These are phyloP conservation scores for Solanum hybrid DNA, from an alignment of 305 asterid species.

Conservation along the genomic window DNA sequence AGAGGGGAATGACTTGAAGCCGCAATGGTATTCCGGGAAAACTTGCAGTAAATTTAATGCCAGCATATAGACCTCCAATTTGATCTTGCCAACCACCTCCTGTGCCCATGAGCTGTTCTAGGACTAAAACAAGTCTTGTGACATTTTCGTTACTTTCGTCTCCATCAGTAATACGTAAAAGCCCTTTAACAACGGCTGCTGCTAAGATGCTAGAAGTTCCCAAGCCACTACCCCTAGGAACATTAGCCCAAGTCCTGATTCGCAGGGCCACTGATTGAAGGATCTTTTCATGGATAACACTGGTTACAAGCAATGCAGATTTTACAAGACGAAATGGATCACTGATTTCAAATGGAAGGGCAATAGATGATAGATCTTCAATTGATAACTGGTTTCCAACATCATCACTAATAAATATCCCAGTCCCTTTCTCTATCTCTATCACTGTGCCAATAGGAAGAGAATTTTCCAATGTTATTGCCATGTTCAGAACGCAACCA, in stretches of 20 bases:
- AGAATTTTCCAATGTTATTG: conserved; percentile 62
- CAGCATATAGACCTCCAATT: conserved; percentile 93
- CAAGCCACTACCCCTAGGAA: conserved; percentile 98
- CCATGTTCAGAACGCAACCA: conserved; percentile 96
- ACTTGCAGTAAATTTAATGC: conserved; percentile 78
- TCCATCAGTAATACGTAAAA: conserved; percentile 59
- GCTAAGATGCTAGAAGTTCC: conserved; percentile 96
- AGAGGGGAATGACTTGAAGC: conserved; percentile 76
- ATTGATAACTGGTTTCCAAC: conserved; percentile 47
- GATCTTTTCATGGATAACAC: conserved; percentile 26
- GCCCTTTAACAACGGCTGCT: conserved; percentile 93
- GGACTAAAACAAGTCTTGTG: conserved; percentile 70
- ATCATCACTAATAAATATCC: conserved; percentile 54
- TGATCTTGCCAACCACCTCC: conserved; percentile 99
- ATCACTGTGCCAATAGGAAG: conserved; percentile 72
- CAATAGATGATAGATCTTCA: conserved; percentile 40
- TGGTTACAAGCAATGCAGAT: conserved; percentile 77
- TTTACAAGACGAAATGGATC: conserved; percentile 93
- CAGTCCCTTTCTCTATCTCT: conserved; percentile 48
- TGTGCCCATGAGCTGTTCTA: conserved; percentile 97
- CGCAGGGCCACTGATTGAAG: conserved; percentile 49
- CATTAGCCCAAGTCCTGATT: conserved; percentile 88
- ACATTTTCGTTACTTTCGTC: conserved; percentile 82
- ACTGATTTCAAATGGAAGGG: conserved; percentile 60
- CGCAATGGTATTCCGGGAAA: conserved; percentile 84